A percentile compares a stretch with the other conserved stretches of the same genome.
These are phyloP conservation scores for Aspergillus pseudotamarii DNA, from an alignment of 2,329 filamentous ascomycete genomes.

Conservation along the genomic window DNA sequence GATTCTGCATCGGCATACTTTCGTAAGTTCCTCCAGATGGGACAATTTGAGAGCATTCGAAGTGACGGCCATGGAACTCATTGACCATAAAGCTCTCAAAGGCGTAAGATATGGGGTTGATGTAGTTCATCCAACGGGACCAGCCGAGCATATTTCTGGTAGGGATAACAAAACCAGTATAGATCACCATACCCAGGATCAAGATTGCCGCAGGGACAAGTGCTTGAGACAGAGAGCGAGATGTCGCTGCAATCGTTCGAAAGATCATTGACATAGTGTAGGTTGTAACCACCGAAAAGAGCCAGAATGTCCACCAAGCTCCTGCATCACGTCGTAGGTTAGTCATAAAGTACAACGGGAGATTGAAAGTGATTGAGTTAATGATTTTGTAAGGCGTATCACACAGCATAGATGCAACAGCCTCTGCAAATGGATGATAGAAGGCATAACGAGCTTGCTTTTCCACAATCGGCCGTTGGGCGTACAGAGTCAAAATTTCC, in stretches of 20 bases:
- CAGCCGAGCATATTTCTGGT: constrained; percentile 70
- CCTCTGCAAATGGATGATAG: constrained; percentile 87
- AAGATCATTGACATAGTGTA: constrained; percentile 86
- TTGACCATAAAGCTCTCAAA: constrained; percentile 83
- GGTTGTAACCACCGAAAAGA: constrained; percentile 73
- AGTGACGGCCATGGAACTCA: constrained; percentile 72
- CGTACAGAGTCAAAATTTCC: constrained; percentile 53
- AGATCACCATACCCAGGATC: constrained; percentile 50
- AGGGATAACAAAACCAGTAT: constrained; percentile 51
- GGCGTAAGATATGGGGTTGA: constrained; percentile 77
- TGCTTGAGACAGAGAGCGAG: constrained; percentile 65
- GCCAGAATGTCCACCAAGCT: constrained; percentile 81
- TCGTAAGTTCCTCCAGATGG: constrained; percentile 47
- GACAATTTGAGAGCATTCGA: constrained; percentile 51
- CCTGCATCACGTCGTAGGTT: constrained; percentile 74
- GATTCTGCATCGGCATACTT: constrained; percentile 36
- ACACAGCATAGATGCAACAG: constrained; percentile 81
- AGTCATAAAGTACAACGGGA: constrained; percentile 84
- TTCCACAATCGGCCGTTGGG: constrained; percentile 88
- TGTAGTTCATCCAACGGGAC: constrained; percentile 81
- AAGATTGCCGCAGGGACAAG: constrained; percentile 59
- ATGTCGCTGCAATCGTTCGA: constrained; percentile 76
- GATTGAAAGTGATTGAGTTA: constrained; percentile 77
- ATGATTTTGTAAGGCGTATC: constrained; percentile 81
- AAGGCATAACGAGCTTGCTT: constrained; percentile 85